A percentile compares a stretch with the other conserved stretches of the same genome.
Conservation (phyloP, 331 rosid genomes). For the Rhamnella rubrinervis region DNA sequence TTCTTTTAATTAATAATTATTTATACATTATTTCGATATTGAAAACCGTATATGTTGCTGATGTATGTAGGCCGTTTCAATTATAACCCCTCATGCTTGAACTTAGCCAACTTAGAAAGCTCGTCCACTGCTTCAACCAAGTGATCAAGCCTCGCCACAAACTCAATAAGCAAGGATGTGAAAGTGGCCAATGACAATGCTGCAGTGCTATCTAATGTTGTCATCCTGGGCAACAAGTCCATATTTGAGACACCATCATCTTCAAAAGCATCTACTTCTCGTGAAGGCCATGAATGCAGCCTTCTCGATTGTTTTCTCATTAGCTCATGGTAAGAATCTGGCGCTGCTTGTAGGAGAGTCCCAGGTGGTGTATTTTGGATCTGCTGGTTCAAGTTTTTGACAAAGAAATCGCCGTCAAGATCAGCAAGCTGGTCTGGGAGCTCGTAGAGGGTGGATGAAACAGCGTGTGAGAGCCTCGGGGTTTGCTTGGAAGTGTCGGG, state of each 20-base stretch:
- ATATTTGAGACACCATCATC: conserved; percentile 28
- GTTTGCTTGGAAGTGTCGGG: conserved; percentile 34
- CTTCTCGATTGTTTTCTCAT: conserved; percentile 59
- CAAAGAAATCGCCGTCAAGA: conserved; percentile 17
- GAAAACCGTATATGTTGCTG: background rate
- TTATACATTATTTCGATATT: background rate
- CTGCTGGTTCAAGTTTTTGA: conserved; percentile 23
- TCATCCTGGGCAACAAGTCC: conserved; percentile 41
- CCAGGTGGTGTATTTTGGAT: conserved; percentile 16
- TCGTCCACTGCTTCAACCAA: conserved; percentile 65
- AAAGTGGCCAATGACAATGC: conserved; percentile 63
- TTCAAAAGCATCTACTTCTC: conserved; percentile 52
- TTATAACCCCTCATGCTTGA: conserved; percentile 29
- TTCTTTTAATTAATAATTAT: background rate
- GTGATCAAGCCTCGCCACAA: conserved; percentile 75
- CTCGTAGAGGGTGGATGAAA: conserved; percentile 22
- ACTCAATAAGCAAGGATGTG: conserved; percentile 65
- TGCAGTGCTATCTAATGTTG: conserved; percentile 54
- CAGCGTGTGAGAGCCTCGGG: conserved; percentile 31
- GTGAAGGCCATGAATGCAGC: conserved; percentile 65
- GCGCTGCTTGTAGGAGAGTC: background rate
- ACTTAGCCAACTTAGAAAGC: conserved; percentile 69
- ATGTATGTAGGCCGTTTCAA: background rate
- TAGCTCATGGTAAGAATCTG: conserved; percentile 38
- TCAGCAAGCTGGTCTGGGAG: conserved; percentile 18